Percentiles rank a stretch among this genome's conserved stretches.
phyloP scores from a whole-genome alignment of 2,329 filamentous ascomycete species.

The Botrytis fragariae region DNA sequence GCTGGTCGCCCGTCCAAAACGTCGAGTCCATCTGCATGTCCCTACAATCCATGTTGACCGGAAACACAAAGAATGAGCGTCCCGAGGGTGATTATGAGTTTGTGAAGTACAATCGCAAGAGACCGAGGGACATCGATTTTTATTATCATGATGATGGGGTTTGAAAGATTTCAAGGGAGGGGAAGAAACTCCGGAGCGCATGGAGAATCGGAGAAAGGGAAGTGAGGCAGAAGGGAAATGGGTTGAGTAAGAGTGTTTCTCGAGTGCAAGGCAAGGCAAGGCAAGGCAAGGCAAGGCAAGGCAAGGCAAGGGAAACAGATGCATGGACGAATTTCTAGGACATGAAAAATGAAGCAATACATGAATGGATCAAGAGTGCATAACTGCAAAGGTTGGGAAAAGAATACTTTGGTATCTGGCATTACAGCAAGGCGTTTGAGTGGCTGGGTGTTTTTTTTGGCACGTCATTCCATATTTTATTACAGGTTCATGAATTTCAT shows the following conservation, averaged over 20 bases:
- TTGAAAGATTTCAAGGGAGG: not conserved
- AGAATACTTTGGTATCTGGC: not conserved
- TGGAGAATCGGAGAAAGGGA: not conserved
- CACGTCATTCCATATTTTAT: not conserved
- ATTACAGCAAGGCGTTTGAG: slow-evolving; percentile 18
- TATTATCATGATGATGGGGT: slow-evolving; percentile 89
- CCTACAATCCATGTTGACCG: slow-evolving; percentile 96
- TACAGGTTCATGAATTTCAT: not conserved
- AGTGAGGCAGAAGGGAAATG: not conserved
- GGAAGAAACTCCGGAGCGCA: not conserved
- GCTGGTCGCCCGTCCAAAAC: slow-evolving; percentile 96
- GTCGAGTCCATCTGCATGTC: slow-evolving; percentile 97
- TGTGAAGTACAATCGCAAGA: slow-evolving; percentile 71
- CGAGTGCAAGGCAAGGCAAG: not conserved
- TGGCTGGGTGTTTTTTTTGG: not conserved
- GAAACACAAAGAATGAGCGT: slow-evolving; percentile 87
- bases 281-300: not conserved
- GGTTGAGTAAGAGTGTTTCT: not conserved
- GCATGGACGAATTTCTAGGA: not conserved
- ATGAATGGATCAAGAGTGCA: slow-evolving; percentile 1
- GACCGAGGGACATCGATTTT: slow-evolving; percentile 88
- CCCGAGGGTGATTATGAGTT: slow-evolving; percentile 90
- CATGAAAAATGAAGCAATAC: not conserved
- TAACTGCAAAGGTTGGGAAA: not conserved
- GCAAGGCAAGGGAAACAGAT: not conserved